Conservation (phyloP, 768 basidiomycete genomes). For the Floccularia luteovirens region DNA sequence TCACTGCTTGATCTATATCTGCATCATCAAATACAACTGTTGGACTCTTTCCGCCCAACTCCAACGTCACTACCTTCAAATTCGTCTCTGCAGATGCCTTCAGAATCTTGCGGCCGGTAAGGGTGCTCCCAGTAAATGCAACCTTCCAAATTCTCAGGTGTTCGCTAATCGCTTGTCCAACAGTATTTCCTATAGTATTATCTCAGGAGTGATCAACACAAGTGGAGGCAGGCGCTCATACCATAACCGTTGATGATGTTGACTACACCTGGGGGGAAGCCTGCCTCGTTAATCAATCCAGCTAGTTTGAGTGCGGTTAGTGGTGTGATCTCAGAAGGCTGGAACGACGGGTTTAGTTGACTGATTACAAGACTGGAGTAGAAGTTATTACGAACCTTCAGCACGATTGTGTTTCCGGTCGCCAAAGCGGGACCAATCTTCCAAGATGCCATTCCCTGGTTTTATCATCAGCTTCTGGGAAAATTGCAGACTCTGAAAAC, state of each 20-base stretch:
- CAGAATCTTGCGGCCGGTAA: conserved; percentile 73
- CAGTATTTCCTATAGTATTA: conserved; percentile 44
- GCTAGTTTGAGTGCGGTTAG: conserved; percentile 53
- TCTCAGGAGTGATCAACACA: too few species aligned
- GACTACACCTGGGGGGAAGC: conserved; percentile 73
- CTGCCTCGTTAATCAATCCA: conserved; percentile 61
- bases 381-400: conserved; percentile 33
- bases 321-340: conserved; percentile 77
- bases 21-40: conserved; percentile 70
- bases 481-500: conserved; percentile 4
- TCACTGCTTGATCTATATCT: conserved; percentile 62
- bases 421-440: conserved; percentile 82
- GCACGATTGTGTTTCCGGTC: conserved; percentile 69
- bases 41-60: conserved; percentile 74
- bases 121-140: conserved; percentile 83
- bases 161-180: conserved; percentile 59
- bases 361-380: neutral
- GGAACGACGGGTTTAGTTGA: neutral
- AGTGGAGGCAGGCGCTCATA: too few species aligned
- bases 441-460: conserved; percentile 56
- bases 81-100: conserved; percentile 77
- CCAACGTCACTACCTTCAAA: conserved; percentile 78
- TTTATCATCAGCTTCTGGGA: neutral
- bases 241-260: conserved; percentile 77
- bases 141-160: conserved; percentile 61